Evolutionary conservation across 805 yeast species (phyloP).

Genomic region (Candida andamanensis): DNA sequence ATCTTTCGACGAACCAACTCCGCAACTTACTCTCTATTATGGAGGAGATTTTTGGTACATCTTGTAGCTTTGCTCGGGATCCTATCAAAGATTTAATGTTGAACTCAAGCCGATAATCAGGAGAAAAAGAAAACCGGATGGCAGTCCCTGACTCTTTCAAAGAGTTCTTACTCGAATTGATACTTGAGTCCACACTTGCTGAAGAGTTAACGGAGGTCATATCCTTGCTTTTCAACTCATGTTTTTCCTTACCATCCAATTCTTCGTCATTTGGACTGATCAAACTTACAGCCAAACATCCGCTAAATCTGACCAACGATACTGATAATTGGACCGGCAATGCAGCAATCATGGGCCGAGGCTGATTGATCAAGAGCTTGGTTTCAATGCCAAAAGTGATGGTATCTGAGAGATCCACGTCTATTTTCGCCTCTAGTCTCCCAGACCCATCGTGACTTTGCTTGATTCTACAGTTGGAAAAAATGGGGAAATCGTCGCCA

Average conservation of each 20-base stretch:
- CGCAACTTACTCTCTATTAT: constrained; percentile 77
- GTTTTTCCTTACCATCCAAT: not conserved
- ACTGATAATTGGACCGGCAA: constrained; percentile 82
- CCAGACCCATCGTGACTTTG: constrained; percentile 51
- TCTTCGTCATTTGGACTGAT: constrained; percentile 39
- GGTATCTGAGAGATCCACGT: constrained; percentile 84
- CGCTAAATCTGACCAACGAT: constrained; percentile 85
- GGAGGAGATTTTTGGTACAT: constrained; percentile 86
- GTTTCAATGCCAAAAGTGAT: constrained; percentile 84
- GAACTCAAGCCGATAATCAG: constrained; percentile 87
- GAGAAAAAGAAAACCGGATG: constrained; percentile 82
- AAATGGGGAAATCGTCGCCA: constrained; percentile 93
- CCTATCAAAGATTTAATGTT: constrained; percentile 87
- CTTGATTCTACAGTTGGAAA: constrained; percentile 83
- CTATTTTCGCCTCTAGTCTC: constrained; percentile 77
- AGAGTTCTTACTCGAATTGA: constrained; percentile 2
- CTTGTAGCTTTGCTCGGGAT: constrained; percentile 84
- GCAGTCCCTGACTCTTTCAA: constrained; percentile 49
- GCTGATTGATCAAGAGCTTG: constrained; percentile 69
- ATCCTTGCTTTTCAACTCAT: not conserved
- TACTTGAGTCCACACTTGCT: not conserved
- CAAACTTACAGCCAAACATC: constrained; percentile 76
- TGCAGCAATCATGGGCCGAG: constrained; percentile 77
- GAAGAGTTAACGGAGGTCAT: too few species aligned
- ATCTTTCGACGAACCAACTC: constrained; percentile 87